Percentiles rank a stretch among this genome's conserved stretches.
phyloP scores from a whole-genome alignment of 108 stramenopile species.

The Parmales sp. region DNA sequence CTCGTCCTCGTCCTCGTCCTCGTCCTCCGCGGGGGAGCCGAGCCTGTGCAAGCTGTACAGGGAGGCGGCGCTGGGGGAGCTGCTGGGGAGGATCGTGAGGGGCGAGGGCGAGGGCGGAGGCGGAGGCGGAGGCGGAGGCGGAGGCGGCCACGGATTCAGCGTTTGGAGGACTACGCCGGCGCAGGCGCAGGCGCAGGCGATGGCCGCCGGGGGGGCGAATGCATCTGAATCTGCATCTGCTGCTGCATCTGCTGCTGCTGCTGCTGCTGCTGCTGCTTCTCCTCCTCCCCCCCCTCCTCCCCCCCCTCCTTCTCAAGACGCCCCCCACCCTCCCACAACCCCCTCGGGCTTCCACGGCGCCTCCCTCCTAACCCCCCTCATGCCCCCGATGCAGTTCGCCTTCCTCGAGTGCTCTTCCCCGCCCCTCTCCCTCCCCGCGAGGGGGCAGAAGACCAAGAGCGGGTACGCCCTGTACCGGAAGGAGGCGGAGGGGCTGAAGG shows the following conservation, averaged over 20 bases:
- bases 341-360: background rate
- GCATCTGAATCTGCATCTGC: background rate
- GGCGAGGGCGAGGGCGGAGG: background rate
- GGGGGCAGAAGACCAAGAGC: background rate
- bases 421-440: background rate
- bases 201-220: background rate
- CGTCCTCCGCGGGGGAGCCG: background rate
- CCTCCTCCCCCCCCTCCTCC: too few species aligned
- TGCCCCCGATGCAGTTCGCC: slow-evolving; percentile 7
- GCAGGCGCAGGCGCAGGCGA: background rate
- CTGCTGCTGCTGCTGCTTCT: too few species aligned
- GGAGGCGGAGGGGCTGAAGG: background rate
- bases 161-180: background rate
- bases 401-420: background rate
- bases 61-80: background rate
- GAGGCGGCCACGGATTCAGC: background rate
- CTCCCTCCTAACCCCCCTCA: background rate
- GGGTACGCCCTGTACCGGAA: background rate
- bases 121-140: background rate
- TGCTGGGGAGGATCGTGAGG: background rate
- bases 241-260: too few species aligned
- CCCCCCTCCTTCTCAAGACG: too few species aligned
- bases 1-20: background rate
- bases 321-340: too few species aligned
- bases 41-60: background rate